Evolutionary conservation across 768 basidiomycete genomes (phyloP).

Genomic region (Serendipita sp.): DNA sequence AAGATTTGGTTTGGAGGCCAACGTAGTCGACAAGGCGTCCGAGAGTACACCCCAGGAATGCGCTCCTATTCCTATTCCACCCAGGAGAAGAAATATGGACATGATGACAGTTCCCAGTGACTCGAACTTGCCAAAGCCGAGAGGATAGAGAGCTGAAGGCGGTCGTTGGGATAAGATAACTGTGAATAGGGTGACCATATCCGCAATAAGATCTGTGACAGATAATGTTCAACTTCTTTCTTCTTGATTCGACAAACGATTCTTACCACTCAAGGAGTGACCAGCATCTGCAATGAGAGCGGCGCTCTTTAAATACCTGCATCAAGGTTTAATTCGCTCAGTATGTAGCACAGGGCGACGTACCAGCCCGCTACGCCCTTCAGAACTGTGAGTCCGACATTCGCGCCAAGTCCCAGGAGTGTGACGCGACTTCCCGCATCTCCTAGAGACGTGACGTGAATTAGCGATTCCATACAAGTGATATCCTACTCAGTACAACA

Average conservation of each 20-base stretch:
- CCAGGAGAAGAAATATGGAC: slow-evolving; percentile 71
- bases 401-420: slow-evolving; percentile 66
- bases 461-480: background rate
- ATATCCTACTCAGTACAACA: background rate
- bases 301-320: slow-evolving; percentile 53
- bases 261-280: slow-evolving; percentile 71
- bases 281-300: slow-evolving; percentile 87
- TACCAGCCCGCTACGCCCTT: slow-evolving; percentile 85
- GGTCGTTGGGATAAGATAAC: slow-evolving; percentile 73
- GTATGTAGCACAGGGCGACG: slow-evolving; percentile 22
- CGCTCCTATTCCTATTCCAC: slow-evolving; percentile 50
- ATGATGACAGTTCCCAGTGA: slow-evolving; percentile 87
- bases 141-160: slow-evolving; percentile 63
- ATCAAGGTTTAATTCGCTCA: background rate
- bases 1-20: slow-evolving; percentile 30
- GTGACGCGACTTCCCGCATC: slow-evolving; percentile 77
- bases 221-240: slow-evolving; percentile 8
- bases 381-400: slow-evolving; percentile 61
- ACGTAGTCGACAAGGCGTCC: slow-evolving; percentile 50
- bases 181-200: slow-evolving; percentile 79
- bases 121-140: slow-evolving; percentile 84
- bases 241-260: slow-evolving; percentile 2
- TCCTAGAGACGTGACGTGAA: slow-evolving; percentile 25
- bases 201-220: slow-evolving; percentile 59
- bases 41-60: slow-evolving; percentile 65